Evolutionary conservation across 768 basidiomycete species (phyloP), one percentile per base, ranked within the genome.

Genomic region (Tricholoma saponaceum): DNA sequence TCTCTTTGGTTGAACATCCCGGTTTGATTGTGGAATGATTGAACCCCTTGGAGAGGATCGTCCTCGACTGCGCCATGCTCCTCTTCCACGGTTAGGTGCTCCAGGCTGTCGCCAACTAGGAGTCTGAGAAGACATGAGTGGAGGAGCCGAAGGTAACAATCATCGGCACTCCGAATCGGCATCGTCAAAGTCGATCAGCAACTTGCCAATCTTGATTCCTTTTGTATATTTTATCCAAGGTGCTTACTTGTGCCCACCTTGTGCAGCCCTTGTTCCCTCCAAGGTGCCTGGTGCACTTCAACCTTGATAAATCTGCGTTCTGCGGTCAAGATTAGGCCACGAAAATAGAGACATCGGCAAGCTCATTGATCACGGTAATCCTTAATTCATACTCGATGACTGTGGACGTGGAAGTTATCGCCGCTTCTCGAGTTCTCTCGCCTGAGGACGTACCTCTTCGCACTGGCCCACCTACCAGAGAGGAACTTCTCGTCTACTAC

Each of bases 401-500:
- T 28, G 57, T 59, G 30, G 47, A 18, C 25, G 10, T 16, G 16
- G 26, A 50, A n/a, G 30, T 52, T n/a, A 41, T 49, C 9, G n/a
- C 50, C 9, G 12, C 49, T 5, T 14, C 52, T 28, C 33, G 43
- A 12, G 54, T 33, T 6, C 61, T 63, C 46, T 67, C 50, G 30
- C 56, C 57, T 9, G 60, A 64, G 13, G 56, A 62, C 13, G 78
- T 83, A 5, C 71, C 78, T 5, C 67, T 82, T 30, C 66, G 79
- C 10, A 75, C 74, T n/a, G 89, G 90, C 0, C 84, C 78, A 20
- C 90, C 90, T 12, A 89, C 88, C 1, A 72, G 69, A 35, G 84
- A 85, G 52, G 90, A 92, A 62, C 70, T 92, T 5, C 68, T 83
- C 7, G 77, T 71, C 1, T 72, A 89, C 66, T 92, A 92, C 65